Base-by-base conservation (phyloP, 2,329 filamentous ascomycete genomes). In the Beauveria medogensis region DNA sequence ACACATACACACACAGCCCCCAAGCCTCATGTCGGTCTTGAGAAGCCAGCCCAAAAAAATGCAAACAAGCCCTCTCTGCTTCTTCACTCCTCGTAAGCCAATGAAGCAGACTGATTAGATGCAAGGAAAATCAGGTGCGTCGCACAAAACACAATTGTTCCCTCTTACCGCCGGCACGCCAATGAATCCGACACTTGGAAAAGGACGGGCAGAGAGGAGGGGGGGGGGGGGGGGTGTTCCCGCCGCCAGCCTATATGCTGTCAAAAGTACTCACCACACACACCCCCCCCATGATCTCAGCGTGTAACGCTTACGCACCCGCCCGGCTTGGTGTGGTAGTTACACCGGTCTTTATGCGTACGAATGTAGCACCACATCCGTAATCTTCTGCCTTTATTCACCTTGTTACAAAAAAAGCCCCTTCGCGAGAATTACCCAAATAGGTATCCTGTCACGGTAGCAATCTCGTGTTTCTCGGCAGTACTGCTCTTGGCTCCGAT, bases 341-440 rank as follows among this genome's bases (percentile, higher is more conserved):
- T 48, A 57, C 44, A 57, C 44, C 28, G 41, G 28, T 22, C 12
- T n/a, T 44, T 30, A 30, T 22, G 7, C 30, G 24, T 14, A 37
- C 40, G 37, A 28, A 28, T 12, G 51, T 37, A 28, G 22, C 37
- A 43, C 51, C 41, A 8, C 37, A 43, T 43, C 8, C 20, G 14
- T 55, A n/a, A 6, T 10, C 20, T n/a, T 20, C 9, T 34, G n/a
- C 9, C 24, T 12, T 22, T 34, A 26, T 30, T 55, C 53, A 46
- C 53, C 53, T 30, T 34, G 18, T 14, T 26, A 46, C 34, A 26
- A 57, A 44, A 34, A 20, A 34, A 51, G 47, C 26, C 37, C 52
- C 37, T 54, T 59, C 57, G 57, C 57, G 57, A 59, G 34, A 46
- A 54, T 59, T 59, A 7, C 57, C 48, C 7, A 28, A 59, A 53